These are phyloP conservation scores for Aspergillus uvarum DNA, from an alignment of 2,329 filamentous ascomycete species.

Conservation along the genomic window DNA sequence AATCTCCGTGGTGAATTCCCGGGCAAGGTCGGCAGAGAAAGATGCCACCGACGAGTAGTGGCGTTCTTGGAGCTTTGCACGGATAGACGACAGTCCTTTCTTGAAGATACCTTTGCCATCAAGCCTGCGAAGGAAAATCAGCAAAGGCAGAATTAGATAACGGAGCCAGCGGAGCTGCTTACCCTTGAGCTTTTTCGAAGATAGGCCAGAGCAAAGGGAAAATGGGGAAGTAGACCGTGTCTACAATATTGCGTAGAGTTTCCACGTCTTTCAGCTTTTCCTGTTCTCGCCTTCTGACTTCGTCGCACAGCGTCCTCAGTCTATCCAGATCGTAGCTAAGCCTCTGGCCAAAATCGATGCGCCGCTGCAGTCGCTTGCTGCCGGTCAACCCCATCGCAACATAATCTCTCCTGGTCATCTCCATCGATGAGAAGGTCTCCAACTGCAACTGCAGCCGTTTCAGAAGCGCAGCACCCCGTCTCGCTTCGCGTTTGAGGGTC, in stretches of 20 bases:
- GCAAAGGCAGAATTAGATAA: conserved; percentile 1
- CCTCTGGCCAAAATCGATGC: conserved; percentile 82
- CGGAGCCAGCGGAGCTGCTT: conserved; percentile 48
- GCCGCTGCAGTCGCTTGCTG: conserved; percentile 70
- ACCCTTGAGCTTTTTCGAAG: conserved; percentile 77
- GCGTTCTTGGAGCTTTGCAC: conserved; percentile 55
- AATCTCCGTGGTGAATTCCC: conserved; percentile 56
- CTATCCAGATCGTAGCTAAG: conserved; percentile 67
- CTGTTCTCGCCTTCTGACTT: conserved; percentile 72
- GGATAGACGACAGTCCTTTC: conserved; percentile 54
- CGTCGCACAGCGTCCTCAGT: conserved; percentile 67
- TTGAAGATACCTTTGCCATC: conserved; percentile 56
- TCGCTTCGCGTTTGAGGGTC: conserved; percentile 92
- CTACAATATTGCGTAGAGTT: conserved; percentile 74
- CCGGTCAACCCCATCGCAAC: conserved; percentile 89
- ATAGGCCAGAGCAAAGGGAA: conserved; percentile 73
- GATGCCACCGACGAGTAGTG: conserved; percentile 60
- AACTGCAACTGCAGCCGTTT: conserved; percentile 93
- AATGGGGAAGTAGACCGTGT: conserved; percentile 90
- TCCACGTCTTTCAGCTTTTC: conserved; percentile 75
- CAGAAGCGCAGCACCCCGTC: conserved; percentile 83
- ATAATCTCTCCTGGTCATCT: conserved; percentile 92
- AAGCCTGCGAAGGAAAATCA: conserved; percentile 38
- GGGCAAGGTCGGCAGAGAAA: conserved; percentile 60
- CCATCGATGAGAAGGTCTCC: conserved; percentile 96